Base-by-base conservation (phyloP, 179 eudicot genomes). In the Silene noctiflora region DNA sequence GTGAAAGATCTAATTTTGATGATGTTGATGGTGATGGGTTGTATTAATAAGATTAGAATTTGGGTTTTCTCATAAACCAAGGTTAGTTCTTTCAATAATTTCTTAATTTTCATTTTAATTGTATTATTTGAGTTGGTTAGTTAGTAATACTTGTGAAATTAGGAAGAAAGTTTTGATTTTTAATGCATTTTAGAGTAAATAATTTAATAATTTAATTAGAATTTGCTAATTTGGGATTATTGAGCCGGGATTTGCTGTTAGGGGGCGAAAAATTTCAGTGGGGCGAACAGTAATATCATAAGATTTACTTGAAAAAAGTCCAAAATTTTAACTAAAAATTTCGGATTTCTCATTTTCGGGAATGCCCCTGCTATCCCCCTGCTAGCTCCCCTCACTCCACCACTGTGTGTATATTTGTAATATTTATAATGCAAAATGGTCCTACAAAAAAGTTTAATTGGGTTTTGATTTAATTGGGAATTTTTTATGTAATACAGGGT, bases 31-130 rank as follows among this genome's bases (percentile, higher is more conserved):
- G 22, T 33, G 75, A 46, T 19, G 67, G 31, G 55, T 35, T 73
- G 5, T 46, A 14, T 74, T 7, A 80, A 42, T 10, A 55, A 69
- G 13, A 48, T 79, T 65, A 73, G 44, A 78, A 31, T 80, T 60
- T 71, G 79, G 76, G 75, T 46, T 44, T 77, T 66, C 73, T 71
- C 22, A 9, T 76, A 27, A 65, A 51, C 24, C 16, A 75, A 81
- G 83, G 80, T 81, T 25, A 66, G 74, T 61, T 75, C 65, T 69
- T 21, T 39, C 3, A 24, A n/a, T 39, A 10, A 11, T 8, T 77
- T 69, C 25, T 6, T 2, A 14, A 42, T 46, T 21, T 3, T 55
- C 39, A 55, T 73, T 44, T 1, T 64, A 20, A 17, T 11, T 35
- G 39, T 39, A 55, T 62, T 3, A 39, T 39, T 39, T 39, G 46